phyloP scores from a whole-genome alignment of 257 asterid genomes.

The Solanum neorickii region DNA sequence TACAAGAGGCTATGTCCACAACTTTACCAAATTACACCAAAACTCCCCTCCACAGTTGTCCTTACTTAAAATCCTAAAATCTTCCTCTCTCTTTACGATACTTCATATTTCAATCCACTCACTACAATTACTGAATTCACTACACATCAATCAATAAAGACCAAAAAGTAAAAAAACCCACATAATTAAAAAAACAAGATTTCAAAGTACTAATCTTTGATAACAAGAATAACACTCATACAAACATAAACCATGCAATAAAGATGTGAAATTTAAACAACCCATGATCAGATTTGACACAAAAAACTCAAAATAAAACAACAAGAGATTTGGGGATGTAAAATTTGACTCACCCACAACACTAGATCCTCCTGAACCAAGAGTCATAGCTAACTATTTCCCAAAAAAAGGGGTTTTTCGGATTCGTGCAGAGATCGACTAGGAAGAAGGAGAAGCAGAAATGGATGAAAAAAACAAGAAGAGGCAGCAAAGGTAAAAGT shows the following conservation, averaged over 20 bases:
- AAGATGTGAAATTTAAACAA: not conserved
- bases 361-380: conserved; percentile 82
- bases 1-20: not conserved
- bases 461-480: not conserved
- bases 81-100: not conserved
- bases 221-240: not conserved
- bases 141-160: not conserved
- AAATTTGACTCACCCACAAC: conserved; percentile 44
- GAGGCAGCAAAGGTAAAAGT: not conserved
- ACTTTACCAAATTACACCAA: not conserved
- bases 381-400: conserved; percentile 37
- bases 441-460: conserved; percentile 9
- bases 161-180: not conserved
- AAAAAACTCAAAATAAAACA: not conserved
- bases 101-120: not conserved
- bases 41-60: not conserved
- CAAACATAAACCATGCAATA: not conserved
- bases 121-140: not conserved
- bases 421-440: conserved; percentile 14
- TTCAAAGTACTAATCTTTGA: not conserved
- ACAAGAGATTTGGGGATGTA: not conserved
- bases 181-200: not conserved
- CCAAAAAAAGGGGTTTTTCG: not conserved
- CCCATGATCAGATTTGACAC: not conserved
- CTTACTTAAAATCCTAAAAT: not conserved